Conservation (phyloP, 495 filamentous ascomycete genomes). For the Podospora bellae-mahoneyi region DNA sequence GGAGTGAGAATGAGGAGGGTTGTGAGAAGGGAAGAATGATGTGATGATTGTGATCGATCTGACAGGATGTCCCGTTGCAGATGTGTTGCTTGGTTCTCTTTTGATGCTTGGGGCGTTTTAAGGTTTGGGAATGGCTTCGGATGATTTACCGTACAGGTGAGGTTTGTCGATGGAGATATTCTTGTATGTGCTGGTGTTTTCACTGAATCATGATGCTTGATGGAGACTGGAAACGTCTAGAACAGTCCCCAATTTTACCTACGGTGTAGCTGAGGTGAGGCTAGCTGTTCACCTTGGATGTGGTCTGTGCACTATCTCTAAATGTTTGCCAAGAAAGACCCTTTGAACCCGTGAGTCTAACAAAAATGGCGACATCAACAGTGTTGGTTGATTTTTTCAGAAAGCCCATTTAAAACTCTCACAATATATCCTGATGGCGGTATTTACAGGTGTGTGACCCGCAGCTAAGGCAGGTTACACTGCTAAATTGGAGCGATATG, state of each 20-base stretch:
- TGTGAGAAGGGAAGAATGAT: not conserved
- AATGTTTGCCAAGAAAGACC: not conserved
- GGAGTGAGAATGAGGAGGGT: not conserved
- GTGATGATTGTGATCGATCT: not conserved
- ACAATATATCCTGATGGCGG: not conserved
- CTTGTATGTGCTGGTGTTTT: not conserved
- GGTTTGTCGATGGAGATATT: not conserved
- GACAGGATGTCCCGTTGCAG: not conserved
- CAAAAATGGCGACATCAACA: not conserved
- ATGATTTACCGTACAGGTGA: not conserved
- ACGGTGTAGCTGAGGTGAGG: slow-evolving; percentile 3
- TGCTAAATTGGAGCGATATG: not conserved
- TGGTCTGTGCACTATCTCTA: not conserved
- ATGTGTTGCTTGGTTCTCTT: not conserved
- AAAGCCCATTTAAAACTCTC: not conserved
- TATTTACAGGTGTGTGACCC: not conserved
- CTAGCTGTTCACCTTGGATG: slow-evolving; percentile 9
- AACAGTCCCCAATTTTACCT: slow-evolving; percentile 10
- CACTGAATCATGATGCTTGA: not conserved
- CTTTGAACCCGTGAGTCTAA: not conserved
- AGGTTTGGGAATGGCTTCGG: not conserved
- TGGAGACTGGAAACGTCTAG: slow-evolving; percentile 22
- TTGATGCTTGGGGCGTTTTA: not conserved
- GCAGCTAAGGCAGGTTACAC: not conserved
- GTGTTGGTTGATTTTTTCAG: not conserved